phyloP scores from a whole-genome alignment of 164 flowering plant genomes.

The Aristolochia californica region DNA sequence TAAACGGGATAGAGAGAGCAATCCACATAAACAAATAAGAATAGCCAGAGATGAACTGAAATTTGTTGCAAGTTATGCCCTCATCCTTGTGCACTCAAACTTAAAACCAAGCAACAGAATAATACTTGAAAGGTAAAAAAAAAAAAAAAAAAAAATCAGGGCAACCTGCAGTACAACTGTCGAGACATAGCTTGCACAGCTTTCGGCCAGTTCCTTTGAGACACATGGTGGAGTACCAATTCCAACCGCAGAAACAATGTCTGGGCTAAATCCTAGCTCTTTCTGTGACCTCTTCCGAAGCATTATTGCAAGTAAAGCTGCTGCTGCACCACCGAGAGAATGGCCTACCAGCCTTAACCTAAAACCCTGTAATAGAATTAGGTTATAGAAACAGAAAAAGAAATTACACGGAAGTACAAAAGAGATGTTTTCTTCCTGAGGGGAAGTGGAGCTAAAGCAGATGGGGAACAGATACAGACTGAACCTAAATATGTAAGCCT shows the following conservation, averaged over 20 bases:
- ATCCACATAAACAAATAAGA: background rate
- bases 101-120: too few species aligned
- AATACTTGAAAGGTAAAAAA: too few species aligned
- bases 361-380: conserved; percentile 63
- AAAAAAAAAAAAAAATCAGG: too few species aligned
- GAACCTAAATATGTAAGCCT: too few species aligned
- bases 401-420: background rate
- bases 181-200: conserved; percentile 57
- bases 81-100: too few species aligned
- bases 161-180: conserved; percentile 73
- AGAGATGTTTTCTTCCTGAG: too few species aligned
- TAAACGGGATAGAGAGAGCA: background rate
- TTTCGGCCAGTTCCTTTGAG: conserved; percentile 73
- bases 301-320: conserved; percentile 75
- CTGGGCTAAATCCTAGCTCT: conserved; percentile 70
- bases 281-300: conserved; percentile 42
- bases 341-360: conserved; percentile 85
- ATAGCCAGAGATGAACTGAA: background rate
- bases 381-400: conserved; percentile 13
- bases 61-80: too few species aligned
- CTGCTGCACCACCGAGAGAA: conserved; percentile 83
- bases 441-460: too few species aligned
- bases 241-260: conserved; percentile 63
- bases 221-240: conserved; percentile 79
- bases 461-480: too few species aligned